A percentile compares a stretch with the other conserved stretches of the same genome.
Conservation (phyloP, 2,329 filamentous ascomycete genomes). For the Diplodia corticola region DNA sequence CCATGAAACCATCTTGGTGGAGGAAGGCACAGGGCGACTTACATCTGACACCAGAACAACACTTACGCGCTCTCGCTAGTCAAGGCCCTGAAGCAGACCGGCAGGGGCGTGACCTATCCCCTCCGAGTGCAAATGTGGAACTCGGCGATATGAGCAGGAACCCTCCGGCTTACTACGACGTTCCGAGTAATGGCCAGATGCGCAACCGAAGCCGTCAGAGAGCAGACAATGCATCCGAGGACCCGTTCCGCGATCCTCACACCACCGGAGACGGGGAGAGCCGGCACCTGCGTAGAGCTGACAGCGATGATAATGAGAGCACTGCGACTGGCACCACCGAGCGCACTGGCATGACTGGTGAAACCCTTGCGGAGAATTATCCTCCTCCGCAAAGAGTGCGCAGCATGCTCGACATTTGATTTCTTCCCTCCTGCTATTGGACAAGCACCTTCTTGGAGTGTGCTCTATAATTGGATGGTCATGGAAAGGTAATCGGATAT, state of each 20-base stretch:
- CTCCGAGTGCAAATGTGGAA: constrained; percentile 37
- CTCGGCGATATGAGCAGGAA: constrained; percentile 37
- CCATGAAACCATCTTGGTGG: constrained; percentile 68
- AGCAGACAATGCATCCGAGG: constrained; percentile 12
- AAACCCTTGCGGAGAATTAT: constrained; percentile 29
- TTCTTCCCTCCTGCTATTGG: background rate
- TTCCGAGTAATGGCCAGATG: constrained; percentile 9
- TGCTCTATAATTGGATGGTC: background rate
- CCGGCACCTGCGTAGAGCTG: constrained; percentile 13
- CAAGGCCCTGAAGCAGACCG: constrained; percentile 38
- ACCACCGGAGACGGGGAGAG: background rate
- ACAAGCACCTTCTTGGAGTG: background rate
- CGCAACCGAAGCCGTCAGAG: constrained; percentile 7
- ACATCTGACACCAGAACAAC: constrained; percentile 32
- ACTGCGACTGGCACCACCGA: constrained; percentile 27
- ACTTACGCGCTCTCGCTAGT: constrained; percentile 36
- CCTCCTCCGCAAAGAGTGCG: constrained; percentile 38
- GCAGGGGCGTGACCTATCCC: constrained; percentile 30
- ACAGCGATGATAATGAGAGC: constrained; percentile 28
- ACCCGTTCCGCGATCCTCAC: constrained; percentile 32
- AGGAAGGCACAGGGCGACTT: constrained; percentile 38
- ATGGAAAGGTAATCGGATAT: background rate
- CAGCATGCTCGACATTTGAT: constrained; percentile 47
- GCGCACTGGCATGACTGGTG: constrained; percentile 30
- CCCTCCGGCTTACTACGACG: constrained; percentile 27